Conservation (phyloP, 495 filamentous ascomycete genomes). For the Trichoderma asperelloides region DNA sequence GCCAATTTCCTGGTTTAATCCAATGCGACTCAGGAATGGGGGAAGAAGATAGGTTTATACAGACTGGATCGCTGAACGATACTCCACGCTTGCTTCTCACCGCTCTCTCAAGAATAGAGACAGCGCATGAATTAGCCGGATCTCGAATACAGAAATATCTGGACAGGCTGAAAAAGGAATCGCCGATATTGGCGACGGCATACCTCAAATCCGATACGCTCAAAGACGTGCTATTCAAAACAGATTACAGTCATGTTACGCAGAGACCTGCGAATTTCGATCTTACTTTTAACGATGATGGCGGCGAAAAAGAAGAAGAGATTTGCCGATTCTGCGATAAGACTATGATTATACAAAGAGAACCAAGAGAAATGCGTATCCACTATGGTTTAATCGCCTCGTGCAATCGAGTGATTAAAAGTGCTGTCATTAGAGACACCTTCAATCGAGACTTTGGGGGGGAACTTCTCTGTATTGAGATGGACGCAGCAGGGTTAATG, state of each 20-base stretch:
- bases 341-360: not conserved
- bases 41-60: too few species aligned
- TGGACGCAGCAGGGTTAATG: not conserved
- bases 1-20: too few species aligned
- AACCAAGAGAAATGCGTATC: not conserved
- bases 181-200: not conserved
- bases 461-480: not conserved
- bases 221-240: not conserved
- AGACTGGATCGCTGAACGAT: too few species aligned
- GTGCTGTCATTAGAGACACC: not conserved
- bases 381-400: not conserved
- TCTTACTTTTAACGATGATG: not conserved
- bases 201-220: not conserved
- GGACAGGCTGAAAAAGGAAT: not conserved
- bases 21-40: too few species aligned
- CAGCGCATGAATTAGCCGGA: not conserved
- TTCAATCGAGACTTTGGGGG: not conserved
- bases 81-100: not conserved
- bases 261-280: not conserved
- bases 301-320: not conserved
- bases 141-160: not conserved
- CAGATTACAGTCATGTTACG: not conserved
- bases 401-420: not conserved
- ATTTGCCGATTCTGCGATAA: not conserved
- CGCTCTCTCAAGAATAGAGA: not conserved